A percentile compares a stretch with the other conserved stretches of the same genome.
These are phyloP conservation scores for Termitomyces bulborhizus DNA, from an alignment of 768 basidiomycete genomes.

Conservation along the genomic window DNA sequence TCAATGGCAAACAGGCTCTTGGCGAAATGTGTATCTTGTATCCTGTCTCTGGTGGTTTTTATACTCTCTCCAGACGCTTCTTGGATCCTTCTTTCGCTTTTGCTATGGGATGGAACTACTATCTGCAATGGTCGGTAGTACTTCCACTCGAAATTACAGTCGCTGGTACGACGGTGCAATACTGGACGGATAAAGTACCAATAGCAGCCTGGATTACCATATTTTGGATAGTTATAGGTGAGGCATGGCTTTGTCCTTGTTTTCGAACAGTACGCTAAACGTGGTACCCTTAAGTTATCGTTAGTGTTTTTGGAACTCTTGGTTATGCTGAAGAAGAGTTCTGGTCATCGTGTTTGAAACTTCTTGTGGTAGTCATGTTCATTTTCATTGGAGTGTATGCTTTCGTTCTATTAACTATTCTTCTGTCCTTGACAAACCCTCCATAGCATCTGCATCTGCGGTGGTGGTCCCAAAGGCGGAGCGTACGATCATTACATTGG, in stretches of 20 bases:
- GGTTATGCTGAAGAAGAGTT: slow-evolving; percentile 45
- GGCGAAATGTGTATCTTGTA: slow-evolving; percentile 46
- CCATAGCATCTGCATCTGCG: slow-evolving; percentile 32
- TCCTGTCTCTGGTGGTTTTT: slow-evolving; percentile 44
- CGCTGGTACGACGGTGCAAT: slow-evolving; percentile 37
- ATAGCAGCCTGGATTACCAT: slow-evolving; percentile 41
- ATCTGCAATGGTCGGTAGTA: slow-evolving; percentile 39
- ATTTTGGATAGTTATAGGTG: slow-evolving; percentile 36
- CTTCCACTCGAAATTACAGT: slow-evolving; percentile 41
- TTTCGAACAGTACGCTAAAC: background rate
- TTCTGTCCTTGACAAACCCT: background rate
- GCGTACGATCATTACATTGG: slow-evolving; percentile 31
- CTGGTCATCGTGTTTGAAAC: slow-evolving; percentile 45
- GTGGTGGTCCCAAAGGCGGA: slow-evolving; percentile 33
- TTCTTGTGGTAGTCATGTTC: slow-evolving; percentile 39
- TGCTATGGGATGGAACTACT: slow-evolving; percentile 47
- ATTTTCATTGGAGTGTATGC: slow-evolving; percentile 38
- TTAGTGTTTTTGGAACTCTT: slow-evolving; percentile 37
- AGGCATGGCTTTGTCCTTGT: background rate
- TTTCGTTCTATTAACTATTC: background rate
- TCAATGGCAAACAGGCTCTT: slow-evolving; percentile 26
- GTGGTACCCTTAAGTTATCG: slow-evolving; percentile 21
- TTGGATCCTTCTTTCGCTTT: slow-evolving; percentile 42
- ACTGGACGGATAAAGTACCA: slow-evolving; percentile 33
- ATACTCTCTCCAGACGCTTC: slow-evolving; percentile 39